These are phyloP conservation scores for Alternaria triticina DNA, from an alignment of 2,329 filamentous ascomycete genomes.

Conservation along the genomic window DNA sequence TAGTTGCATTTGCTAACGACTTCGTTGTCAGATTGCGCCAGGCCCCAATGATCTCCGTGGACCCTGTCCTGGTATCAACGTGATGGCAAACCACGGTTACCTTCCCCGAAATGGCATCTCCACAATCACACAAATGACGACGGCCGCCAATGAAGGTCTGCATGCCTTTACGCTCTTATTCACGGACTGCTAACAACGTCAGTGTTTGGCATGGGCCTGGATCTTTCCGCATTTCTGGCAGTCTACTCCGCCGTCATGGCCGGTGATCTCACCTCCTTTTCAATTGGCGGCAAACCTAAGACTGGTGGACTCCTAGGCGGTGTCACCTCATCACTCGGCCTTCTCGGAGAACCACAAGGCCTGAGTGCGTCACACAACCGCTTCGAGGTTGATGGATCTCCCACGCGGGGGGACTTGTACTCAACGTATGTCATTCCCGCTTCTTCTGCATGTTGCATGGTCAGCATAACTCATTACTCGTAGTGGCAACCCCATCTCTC, in stretches of 20 bases:
- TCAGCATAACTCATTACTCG: neutral
- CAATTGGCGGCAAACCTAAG: constrained; percentile 22
- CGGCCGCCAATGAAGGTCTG: constrained; percentile 8
- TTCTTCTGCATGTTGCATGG: neutral
- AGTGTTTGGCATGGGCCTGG: constrained; percentile 20
- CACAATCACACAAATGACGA: constrained; percentile 8
- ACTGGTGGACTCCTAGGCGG: constrained; percentile 24
- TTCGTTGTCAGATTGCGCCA: constrained; percentile 6
- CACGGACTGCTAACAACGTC: neutral
- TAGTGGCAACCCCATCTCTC: constrained; percentile 8
- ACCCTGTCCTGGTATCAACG: constrained; percentile 10
- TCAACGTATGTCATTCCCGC: constrained; percentile 1
- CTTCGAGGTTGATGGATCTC: constrained; percentile 27
- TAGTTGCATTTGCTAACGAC: neutral
- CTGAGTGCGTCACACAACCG: constrained; percentile 26
- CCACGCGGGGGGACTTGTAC: constrained; percentile 15
- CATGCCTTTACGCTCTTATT: neutral
- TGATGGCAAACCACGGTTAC: constrained; percentile 10
- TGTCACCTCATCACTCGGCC: constrained; percentile 16
- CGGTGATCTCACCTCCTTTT: constrained; percentile 17
- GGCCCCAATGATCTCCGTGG: constrained; percentile 11
- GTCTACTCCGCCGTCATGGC: constrained; percentile 19
- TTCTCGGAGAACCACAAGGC: constrained; percentile 21
- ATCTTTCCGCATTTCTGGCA: constrained; percentile 22
- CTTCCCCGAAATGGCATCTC: constrained; percentile 8